Evolutionary conservation across 2,329 filamentous ascomycete genomes (phyloP).

Genomic region (Curvularia eragrostidis): DNA sequence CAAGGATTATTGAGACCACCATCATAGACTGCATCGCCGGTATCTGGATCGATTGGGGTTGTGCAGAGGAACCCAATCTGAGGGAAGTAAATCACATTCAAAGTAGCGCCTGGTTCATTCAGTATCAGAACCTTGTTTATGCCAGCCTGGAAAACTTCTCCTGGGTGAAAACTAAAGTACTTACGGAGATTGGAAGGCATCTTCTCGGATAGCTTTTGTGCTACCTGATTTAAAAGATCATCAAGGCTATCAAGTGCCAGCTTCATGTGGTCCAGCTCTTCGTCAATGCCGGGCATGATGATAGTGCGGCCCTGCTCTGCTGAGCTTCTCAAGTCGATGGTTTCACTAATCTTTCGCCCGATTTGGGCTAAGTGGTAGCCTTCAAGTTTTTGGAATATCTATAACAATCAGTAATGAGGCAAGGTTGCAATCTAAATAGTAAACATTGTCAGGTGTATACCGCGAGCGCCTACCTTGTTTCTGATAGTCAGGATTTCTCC

Average conservation of each 20-base stretch:
- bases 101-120: constrained; percentile 39
- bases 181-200: constrained; percentile 65
- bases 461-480: constrained; percentile 55
- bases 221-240: constrained; percentile 72
- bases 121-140: neutral
- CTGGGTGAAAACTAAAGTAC: neutral
- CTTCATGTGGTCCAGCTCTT: constrained; percentile 78
- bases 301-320: constrained; percentile 73
- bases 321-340: constrained; percentile 79
- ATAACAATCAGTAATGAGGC: constrained; percentile 1
- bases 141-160: neutral
- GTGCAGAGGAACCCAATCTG: constrained; percentile 89
- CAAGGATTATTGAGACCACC: constrained; percentile 69
- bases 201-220: constrained; percentile 65
- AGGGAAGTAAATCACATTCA: constrained; percentile 88
- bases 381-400: constrained; percentile 68
- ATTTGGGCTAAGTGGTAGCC: constrained; percentile 66
- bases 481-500: constrained; percentile 61
- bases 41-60: constrained; percentile 67
- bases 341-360: constrained; percentile 73
- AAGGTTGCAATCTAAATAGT: neutral
- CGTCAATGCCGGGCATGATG: constrained; percentile 74
- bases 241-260: constrained; percentile 79
- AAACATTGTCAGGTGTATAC: no score
- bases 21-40: constrained; percentile 67